Percentiles rank a stretch among this genome's conserved stretches.
These are phyloP conservation scores for Amylocarpus encephaloides DNA, from an alignment of 2,329 filamentous ascomycete genomes.

Conservation along the genomic window DNA sequence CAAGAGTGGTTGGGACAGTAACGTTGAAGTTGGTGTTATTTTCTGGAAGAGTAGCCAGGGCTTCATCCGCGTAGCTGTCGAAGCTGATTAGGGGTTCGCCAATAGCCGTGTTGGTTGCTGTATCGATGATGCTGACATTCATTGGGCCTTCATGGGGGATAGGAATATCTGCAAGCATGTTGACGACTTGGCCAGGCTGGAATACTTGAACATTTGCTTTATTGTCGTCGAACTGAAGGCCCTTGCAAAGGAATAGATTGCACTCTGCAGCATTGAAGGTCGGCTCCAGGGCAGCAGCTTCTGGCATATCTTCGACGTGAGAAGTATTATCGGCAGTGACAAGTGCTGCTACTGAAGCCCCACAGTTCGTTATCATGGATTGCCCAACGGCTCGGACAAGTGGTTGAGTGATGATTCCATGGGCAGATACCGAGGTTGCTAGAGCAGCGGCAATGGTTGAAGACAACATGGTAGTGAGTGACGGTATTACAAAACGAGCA, in stretches of 20 bases:
- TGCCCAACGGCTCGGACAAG: conserved; percentile 35
- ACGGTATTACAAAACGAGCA: background rate
- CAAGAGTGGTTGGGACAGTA: conserved; percentile 45
- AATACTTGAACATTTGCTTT: conserved; percentile 38
- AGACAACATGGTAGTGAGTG: background rate
- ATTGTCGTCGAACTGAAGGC: conserved; percentile 41
- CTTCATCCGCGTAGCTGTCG: conserved; percentile 43
- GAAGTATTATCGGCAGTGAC: conserved; percentile 18
- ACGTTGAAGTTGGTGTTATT: conserved; percentile 46
- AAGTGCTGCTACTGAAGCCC: conserved; percentile 34
- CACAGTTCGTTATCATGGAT: conserved; percentile 39
- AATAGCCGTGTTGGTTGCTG: conserved; percentile 41
- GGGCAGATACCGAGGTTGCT: conserved; percentile 33
- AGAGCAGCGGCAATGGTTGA: conserved; percentile 1
- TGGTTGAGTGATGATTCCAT: conserved; percentile 40
- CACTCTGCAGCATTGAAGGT: conserved; percentile 24
- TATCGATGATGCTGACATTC: conserved; percentile 49
- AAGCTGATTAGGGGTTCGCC: conserved; percentile 42
- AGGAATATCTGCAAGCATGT: conserved; percentile 36
- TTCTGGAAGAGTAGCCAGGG: conserved; percentile 35
- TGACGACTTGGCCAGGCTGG: conserved; percentile 37
- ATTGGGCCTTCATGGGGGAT: conserved; percentile 47
- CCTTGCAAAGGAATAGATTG: conserved; percentile 43
- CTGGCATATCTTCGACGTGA: conserved; percentile 31
- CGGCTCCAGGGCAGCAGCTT: conserved; percentile 32